These are phyloP conservation scores for Salix suchowensis DNA, from an alignment of 345 rosid genomes.

Conservation along the genomic window DNA sequence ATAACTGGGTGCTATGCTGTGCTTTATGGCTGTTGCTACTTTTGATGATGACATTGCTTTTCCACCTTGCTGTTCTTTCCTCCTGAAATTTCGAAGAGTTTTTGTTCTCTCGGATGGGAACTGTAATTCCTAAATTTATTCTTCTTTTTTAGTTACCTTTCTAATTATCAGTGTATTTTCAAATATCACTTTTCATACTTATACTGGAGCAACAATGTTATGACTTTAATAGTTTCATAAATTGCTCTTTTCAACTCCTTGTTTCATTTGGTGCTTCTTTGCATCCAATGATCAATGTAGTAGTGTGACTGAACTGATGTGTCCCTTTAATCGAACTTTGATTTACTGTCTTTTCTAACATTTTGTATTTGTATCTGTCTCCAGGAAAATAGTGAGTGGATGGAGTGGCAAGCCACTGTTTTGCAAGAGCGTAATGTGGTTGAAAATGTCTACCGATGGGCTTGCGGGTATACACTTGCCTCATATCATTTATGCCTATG, in stretches of 20 bases:
- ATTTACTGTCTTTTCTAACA: conserved; percentile 2
- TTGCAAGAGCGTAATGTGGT: conserved; percentile 78
- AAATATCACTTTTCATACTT: background rate
- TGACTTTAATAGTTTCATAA: background rate
- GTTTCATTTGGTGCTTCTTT: background rate
- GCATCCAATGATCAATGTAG: background rate
- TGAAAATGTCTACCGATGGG: conserved; percentile 94
- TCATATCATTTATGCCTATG: conserved; percentile 10
- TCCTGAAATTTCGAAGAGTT: background rate
- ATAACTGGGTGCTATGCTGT: background rate
- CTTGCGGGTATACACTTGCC: conserved; percentile 67
- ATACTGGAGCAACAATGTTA: background rate
- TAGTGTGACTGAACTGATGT: background rate
- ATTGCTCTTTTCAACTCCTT: background rate
- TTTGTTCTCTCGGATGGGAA: background rate
- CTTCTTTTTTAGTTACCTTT: background rate
- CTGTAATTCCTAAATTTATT: background rate
- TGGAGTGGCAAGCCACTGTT: conserved; percentile 67
- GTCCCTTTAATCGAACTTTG: background rate
- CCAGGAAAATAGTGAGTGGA: conserved; percentile 81
- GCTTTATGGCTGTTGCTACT: background rate
- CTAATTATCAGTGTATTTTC: background rate
- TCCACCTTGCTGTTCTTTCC: background rate
- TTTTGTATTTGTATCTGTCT: conserved; percentile 16
- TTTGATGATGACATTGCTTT: background rate